Percentiles rank a stretch among this genome's conserved stretches.
Conservation (phyloP, 148 eudicot species). For the Rhododendron henanense region DNA sequence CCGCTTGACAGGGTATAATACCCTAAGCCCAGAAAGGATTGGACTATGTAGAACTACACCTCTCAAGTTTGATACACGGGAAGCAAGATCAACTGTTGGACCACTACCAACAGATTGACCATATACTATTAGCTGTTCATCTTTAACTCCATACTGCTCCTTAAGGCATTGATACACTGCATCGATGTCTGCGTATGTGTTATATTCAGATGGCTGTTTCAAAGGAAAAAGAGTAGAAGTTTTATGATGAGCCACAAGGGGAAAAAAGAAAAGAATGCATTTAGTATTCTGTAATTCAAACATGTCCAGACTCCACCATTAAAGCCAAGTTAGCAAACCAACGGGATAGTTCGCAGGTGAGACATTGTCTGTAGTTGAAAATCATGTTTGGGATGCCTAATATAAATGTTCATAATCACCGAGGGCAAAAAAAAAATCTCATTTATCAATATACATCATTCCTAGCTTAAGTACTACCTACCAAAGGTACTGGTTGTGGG, state of each 20-base stretch:
- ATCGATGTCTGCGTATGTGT: conserved; percentile 95
- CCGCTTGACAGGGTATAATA: conserved; percentile 76
- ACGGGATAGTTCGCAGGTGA: neutral
- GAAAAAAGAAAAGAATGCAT: neutral
- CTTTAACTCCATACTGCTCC: conserved; percentile 78
- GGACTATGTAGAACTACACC: conserved; percentile 96
- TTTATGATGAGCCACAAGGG: conserved; percentile 21
- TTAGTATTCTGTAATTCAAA: neutral
- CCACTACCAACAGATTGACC: conserved; percentile 98
- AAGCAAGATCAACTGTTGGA: conserved; percentile 88
- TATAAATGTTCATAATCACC: neutral
- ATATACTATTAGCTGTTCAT: conserved; percentile 75
- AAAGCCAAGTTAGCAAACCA: neutral
- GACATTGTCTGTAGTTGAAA: neutral
- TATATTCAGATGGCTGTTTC: conserved; percentile 88
- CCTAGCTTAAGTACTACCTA: neutral
- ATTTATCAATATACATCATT: neutral
- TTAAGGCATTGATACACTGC: conserved; percentile 91
- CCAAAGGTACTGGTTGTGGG: neutral
- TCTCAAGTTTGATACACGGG: conserved; percentile 74
- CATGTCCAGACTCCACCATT: neutral
- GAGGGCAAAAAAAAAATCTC: neutral
- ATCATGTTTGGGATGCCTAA: conserved; percentile 4
- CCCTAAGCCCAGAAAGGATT: conserved; percentile 82
- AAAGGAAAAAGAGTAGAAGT: conserved; percentile 29